Percentiles rank a stretch among this genome's conserved stretches.
Evolutionary conservation across 2,329 filamentous ascomycete genomes (phyloP).

Genomic region (Cephalotrichum gorgonifer): DNA sequence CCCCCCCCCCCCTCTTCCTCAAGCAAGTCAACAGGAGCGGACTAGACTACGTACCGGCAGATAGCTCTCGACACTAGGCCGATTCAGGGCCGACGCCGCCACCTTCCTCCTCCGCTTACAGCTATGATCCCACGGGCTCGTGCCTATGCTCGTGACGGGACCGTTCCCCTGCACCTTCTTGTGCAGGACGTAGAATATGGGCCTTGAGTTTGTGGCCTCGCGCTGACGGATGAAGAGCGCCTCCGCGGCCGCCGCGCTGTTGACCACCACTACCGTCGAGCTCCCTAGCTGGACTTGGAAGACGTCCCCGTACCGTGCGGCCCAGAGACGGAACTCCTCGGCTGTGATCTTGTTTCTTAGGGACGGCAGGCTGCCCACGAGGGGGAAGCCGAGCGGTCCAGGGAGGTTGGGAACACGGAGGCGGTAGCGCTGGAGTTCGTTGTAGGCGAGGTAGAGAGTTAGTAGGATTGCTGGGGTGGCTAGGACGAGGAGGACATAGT

Average conservation of each 20-base stretch:
- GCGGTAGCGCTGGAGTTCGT: conserved; percentile 6
- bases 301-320: conserved; percentile 17
- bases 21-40: too few species aligned
- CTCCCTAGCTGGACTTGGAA: conserved; percentile 23
- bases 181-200: conserved; percentile 53
- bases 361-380: conserved; percentile 8
- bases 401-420: conserved; percentile 6
- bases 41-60: conserved; percentile 42
- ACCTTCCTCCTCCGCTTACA: conserved; percentile 56
- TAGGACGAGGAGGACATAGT: not conserved
- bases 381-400: conserved; percentile 8
- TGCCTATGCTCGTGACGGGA: conserved; percentile 39
- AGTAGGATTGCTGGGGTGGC: not conserved
- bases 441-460: not conserved
- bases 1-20: too few species aligned
- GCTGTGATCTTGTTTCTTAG: conserved; percentile 6
- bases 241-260: conserved; percentile 54
- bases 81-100: conserved; percentile 55
- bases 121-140: conserved; percentile 58
- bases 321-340: conserved; percentile 18
- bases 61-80: conserved; percentile 54
- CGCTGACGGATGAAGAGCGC: conserved; percentile 57
- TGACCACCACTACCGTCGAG: conserved; percentile 55
- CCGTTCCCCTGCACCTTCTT: conserved; percentile 42
- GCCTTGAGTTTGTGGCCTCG: conserved; percentile 53